These are phyloP conservation scores for Scheffersomyces parashehatae DNA, from an alignment of 1,139 yeast genomes.

Conservation along the genomic window DNA sequence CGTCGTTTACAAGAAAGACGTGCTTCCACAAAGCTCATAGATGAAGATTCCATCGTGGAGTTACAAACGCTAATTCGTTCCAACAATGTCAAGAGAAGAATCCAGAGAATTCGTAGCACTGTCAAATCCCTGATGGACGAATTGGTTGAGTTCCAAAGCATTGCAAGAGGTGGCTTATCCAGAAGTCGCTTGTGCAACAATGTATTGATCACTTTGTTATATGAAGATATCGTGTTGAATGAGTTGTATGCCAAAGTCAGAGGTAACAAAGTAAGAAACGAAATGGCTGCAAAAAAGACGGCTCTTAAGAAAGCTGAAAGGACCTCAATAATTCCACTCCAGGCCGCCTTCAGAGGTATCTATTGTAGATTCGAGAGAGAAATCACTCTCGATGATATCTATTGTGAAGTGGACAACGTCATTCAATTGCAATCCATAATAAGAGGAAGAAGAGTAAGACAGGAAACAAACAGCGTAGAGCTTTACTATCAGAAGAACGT, in stretches of 20 bases:
- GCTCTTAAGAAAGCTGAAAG: conserved; percentile 22
- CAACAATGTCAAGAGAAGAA: conserved; percentile 21
- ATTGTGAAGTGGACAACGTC: conserved; percentile 40
- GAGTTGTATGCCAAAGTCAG: conserved; percentile 45
- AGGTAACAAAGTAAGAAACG: conserved; percentile 42
- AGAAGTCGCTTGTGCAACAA: conserved; percentile 48
- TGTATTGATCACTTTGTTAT: conserved; percentile 43
- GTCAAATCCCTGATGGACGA: conserved; percentile 13
- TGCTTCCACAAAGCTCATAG: conserved; percentile 11
- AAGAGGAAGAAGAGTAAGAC: conserved; percentile 48
- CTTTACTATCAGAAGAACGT: conserved; percentile 57
- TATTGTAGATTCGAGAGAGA: conserved; percentile 53
- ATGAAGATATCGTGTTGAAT: conserved; percentile 39
- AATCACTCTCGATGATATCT: conserved; percentile 52
- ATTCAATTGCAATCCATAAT: conserved; percentile 50
- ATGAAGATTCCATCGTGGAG: conserved; percentile 16
- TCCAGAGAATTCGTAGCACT: conserved; percentile 16
- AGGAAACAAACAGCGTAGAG: conserved; percentile 37
- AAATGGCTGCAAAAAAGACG: conserved; percentile 20
- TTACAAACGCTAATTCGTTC: conserved; percentile 42
- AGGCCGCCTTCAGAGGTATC: conserved; percentile 46
- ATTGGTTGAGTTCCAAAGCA: conserved; percentile 47
- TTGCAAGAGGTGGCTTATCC: conserved; percentile 52
- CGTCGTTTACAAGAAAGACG: conserved; percentile 22
- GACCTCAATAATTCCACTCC: conserved; percentile 29